These are phyloP conservation scores for Prunella vulgaris DNA, from an alignment of 257 asterid genomes.

Conservation along the genomic window DNA sequence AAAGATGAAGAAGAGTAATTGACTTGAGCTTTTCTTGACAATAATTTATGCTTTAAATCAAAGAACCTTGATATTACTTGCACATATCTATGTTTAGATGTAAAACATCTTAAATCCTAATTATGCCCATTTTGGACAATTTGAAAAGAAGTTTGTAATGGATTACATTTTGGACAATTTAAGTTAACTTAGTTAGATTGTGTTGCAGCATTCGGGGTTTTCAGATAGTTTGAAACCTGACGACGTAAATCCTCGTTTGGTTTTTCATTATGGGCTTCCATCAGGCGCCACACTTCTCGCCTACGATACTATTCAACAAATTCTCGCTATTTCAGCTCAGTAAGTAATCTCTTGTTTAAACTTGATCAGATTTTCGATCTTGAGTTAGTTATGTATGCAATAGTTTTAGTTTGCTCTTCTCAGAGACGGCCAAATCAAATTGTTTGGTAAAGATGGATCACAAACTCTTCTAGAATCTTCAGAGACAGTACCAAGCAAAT, in stretches of 20 bases:
- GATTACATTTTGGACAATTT: not conserved
- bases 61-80: not conserved
- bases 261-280: constrained; percentile 86
- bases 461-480: constrained; percentile 72
- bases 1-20: not conserved
- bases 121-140: too few relatives aligned
- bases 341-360: constrained; percentile 23
- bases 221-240: constrained; percentile 63
- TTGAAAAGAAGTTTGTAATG: too few relatives aligned
- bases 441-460: constrained; percentile 71
- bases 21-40: constrained; percentile 1
- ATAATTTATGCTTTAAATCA: too few relatives aligned
- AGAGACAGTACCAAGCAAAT: constrained; percentile 53
- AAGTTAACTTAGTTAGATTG: too few relatives aligned
- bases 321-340: constrained; percentile 79
- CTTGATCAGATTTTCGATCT: not conserved
- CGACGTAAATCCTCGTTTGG: constrained; percentile 54
- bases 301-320: constrained; percentile 55
- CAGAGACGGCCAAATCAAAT: constrained; percentile 87
- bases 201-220: constrained; percentile 45
- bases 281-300: constrained; percentile 58
- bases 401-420: not conserved
- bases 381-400: not conserved
- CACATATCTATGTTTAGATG: not conserved
- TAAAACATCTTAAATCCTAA: not conserved